These are phyloP conservation scores for Starmerella ratchasimensis DNA, from an alignment of 805 yeast species.

Conservation along the genomic window DNA sequence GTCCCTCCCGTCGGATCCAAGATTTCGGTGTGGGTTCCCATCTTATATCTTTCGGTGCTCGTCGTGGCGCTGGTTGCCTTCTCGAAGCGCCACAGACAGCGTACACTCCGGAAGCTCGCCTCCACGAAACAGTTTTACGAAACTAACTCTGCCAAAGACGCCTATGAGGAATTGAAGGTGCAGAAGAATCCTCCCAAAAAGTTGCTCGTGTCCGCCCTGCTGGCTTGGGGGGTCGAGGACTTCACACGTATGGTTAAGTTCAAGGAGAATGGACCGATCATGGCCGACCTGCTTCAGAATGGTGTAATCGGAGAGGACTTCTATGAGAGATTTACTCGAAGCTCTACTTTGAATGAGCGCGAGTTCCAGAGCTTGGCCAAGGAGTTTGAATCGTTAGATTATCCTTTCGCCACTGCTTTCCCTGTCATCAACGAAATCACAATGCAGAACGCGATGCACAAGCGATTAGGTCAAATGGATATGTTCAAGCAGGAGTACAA, in stretches of 20 bases:
- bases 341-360: conserved; percentile 61
- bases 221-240: conserved; percentile 73
- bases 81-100: conserved; percentile 51
- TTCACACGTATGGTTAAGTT: conserved; percentile 69
- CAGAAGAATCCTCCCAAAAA: conserved; percentile 63
- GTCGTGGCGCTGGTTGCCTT: conserved; percentile 54
- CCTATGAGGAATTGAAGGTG: conserved; percentile 47
- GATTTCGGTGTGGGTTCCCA: conserved; percentile 18
- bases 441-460: conserved; percentile 78
- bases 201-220: conserved; percentile 53
- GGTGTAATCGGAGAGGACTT: conserved; percentile 88
- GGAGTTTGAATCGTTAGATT: conserved; percentile 60
- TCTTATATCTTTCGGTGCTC: conserved; percentile 59
- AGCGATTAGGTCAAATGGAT: conserved; percentile 39
- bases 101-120: conserved; percentile 39
- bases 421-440: conserved; percentile 77
- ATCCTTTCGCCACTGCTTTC: conserved; percentile 67
- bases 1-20: no score
- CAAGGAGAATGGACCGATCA: conserved; percentile 60
- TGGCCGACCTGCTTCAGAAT: conserved; percentile 60
- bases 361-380: conserved; percentile 63
- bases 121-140: conserved; percentile 61
- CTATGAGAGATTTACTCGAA: conserved; percentile 65
- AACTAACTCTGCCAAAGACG: conserved; percentile 45
- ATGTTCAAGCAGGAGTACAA: conserved; percentile 17